Base-by-base conservation (phyloP, 345 rosid species). In the Moricandia moricandioides region DNA sequence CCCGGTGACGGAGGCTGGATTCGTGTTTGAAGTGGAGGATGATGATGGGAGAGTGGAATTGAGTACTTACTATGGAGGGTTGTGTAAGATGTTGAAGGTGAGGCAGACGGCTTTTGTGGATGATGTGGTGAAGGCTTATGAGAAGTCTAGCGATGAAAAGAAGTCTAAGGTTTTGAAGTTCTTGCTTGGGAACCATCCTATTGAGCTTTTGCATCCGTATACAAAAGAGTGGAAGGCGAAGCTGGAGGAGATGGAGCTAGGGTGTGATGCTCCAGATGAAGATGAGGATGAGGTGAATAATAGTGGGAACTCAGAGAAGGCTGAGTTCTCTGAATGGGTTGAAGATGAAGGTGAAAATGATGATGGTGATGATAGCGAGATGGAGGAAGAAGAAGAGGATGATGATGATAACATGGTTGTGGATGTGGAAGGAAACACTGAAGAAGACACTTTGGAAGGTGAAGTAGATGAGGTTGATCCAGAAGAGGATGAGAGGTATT, bases 151-250 rank as follows among this genome's bases (percentile, higher is more conserved):
- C 3, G 92, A 91, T 6, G 96, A 91, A 74, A 82, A 84, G 85
- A 91, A 90, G 72, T 84, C 83, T 0, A 74, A 61, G 81, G 91
- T 97, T 66, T 82, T 89, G 82, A 87, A 80, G 86, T 95, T 91
- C 69, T 85, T 95, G 91, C 72, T 95, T 14, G 71, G 37, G 35
- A 90, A 90, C 82, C 97, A 91, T 79, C 98, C 94, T 0, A 63
- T 81, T 21, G 85, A 76, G n/a, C 63, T 93, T 81, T 79, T 93
- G 85, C 98, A 93, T 86, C 98, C 97, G 0, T 91, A 87, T 76
- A 88, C 97, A 0, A 93, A 83, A 80, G 98, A 93, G 81, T 89
- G 98, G 97, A 93, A 93, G 78, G 91, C 88, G 14, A 93, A 88
- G 81, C 79, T 91, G 82, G 99, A 95, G 83, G 99, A 95, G 84